phyloP scores from a whole-genome alignment of 176 grass and related monocot genomes.

The Eleusine indica region DNA sequence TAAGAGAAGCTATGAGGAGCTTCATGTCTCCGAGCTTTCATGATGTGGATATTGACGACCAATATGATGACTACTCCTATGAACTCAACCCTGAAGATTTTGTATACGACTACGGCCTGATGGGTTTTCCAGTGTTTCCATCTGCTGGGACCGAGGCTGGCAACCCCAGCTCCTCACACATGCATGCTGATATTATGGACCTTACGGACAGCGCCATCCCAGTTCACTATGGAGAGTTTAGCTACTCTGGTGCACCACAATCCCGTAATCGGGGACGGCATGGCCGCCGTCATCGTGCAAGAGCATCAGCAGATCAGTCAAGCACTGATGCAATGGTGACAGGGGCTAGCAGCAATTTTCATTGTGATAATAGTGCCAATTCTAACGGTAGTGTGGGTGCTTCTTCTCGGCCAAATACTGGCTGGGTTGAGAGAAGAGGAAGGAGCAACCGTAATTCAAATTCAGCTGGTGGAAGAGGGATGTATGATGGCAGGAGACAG shows the following conservation, averaged over 20 bases:
- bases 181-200: neutral
- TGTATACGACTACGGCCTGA: neutral
- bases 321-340: neutral
- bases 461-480: constrained; percentile 31
- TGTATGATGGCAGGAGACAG: constrained; percentile 34
- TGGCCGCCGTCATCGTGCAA: neutral
- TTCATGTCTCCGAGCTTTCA: neutral
- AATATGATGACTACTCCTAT: neutral
- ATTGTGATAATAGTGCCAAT: neutral
- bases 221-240: neutral
- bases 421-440: constrained; percentile 46
- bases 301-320: neutral
- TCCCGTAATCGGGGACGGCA: neutral
- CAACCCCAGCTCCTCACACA: neutral
- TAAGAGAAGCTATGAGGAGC: constrained; percentile 20
- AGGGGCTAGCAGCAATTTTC: neutral
- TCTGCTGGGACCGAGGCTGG: neutral
- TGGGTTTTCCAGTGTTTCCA: neutral
- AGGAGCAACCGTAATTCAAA: constrained; percentile 43
- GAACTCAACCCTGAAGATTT: neutral
- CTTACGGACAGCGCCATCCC: neutral
- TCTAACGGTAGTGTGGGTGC: neutral
- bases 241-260: neutral
- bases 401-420: constrained; percentile 21
- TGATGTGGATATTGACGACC: neutral